Conservation (phyloP, 1,284 basidiomycete genomes). For the Melampsora americana region DNA sequence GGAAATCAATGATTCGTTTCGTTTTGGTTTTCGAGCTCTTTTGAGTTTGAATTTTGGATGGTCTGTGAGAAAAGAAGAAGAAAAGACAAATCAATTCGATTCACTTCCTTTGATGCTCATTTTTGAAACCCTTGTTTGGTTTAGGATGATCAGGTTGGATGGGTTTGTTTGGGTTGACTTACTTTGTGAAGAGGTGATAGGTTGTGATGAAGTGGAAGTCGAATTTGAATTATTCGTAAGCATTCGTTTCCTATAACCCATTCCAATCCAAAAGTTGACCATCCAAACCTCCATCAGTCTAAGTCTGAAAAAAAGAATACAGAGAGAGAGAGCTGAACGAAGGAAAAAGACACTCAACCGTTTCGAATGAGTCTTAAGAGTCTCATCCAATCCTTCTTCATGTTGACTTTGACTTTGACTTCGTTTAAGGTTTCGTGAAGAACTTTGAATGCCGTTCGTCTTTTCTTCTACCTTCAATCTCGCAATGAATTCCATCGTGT, state of each 20-base stretch:
- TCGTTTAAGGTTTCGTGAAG: too few relatives aligned
- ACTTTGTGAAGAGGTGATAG: conserved; percentile 1
- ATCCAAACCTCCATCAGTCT: too few relatives aligned
- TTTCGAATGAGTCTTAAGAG: conserved; percentile 12
- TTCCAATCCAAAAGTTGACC: too few relatives aligned
- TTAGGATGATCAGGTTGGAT: too few relatives aligned
- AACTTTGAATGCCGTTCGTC: too few relatives aligned
- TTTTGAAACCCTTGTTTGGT: too few relatives aligned
- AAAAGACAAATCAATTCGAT: too few relatives aligned
- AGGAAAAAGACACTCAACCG: conserved; percentile 8
- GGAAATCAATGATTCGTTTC: conserved; percentile 30
- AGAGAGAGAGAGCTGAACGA: too few relatives aligned
- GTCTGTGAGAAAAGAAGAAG: too few relatives aligned
- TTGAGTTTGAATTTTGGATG: conserved; percentile 32
- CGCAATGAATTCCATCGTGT: conserved; percentile 35
- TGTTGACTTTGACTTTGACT: too few relatives aligned
- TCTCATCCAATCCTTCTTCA: conserved; percentile 24
- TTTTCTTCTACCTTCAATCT: conserved; percentile 23
- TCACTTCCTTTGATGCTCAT: too few relatives aligned
- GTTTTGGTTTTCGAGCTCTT: conserved; percentile 9
- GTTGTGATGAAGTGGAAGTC: not conserved
- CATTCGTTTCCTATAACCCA: conserved; percentile 18
- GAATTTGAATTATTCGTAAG: conserved; percentile 19
- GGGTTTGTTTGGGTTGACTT: not conserved
- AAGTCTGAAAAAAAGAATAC: too few relatives aligned